Evolutionary conservation across 2,329 filamentous ascomycete genomes (phyloP), one percentile per base, ranked within the genome.

Genomic region (Alternaria longipes): DNA sequence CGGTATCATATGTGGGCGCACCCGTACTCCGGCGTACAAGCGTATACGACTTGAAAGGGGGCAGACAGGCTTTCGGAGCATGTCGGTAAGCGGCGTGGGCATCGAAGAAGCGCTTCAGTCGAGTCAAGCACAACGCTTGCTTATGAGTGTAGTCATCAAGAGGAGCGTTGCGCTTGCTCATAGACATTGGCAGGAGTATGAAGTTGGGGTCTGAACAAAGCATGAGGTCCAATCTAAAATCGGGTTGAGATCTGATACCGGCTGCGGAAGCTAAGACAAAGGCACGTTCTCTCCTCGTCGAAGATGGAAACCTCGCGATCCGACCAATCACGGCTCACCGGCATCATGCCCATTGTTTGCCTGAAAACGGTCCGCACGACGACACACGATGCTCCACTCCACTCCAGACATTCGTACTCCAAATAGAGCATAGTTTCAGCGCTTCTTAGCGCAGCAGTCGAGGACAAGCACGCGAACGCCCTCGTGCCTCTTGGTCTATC

Each of bases 331-430:
- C n/a, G 47, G 16, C n/a, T 30, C 55, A 36, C 46, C 46, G 26
- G 34, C 26, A 52, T 40, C 34, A 53, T 36, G 41, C 41, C 32
- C 6, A 54, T 14, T 8, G 38, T 62, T 61, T 64, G 62, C 62
- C 62, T 64, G 54, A 64, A 62, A 56, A 22, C 50, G 59, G 54
- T 59, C 20, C 62, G 59, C 62, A 62, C 62, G 38, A 62, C 59
- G 51, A 55, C 56, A 49, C 42, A 44, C 41, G 41, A 41, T 50
- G 44, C 28, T 44, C 12, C 22, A n/a, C 28, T 44, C 16, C 28
- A n/a, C 28, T 50, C 26, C 24, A 14, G 8, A 55, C 16, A 22
- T 20, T 20, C 22, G 28, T 20, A 50, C 8, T 30, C 3, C 22
- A 16, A 38, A 6, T 5, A 12, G 12, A n/a, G 14, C 26, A 11